phyloP scores from a whole-genome alignment of 176 grass and related monocot genomes.

The Juncus effusus region DNA sequence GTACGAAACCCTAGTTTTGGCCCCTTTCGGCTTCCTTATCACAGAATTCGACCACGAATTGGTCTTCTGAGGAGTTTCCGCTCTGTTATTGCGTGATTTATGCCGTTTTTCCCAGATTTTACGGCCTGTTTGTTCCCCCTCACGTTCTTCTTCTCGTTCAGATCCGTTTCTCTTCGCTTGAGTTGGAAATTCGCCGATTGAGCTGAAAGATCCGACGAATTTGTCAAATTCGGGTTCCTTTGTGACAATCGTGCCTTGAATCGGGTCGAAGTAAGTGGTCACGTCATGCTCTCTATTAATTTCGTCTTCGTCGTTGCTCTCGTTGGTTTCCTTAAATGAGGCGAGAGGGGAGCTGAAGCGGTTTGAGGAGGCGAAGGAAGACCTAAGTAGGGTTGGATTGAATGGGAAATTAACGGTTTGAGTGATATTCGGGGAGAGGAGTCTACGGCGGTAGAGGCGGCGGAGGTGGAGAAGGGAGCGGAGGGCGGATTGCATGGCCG shows the following conservation, averaged over 20 bases:
- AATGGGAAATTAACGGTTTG: not conserved
- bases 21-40: constrained; percentile 24
- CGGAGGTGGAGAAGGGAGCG: constrained; percentile 34
- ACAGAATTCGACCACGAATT: not conserved
- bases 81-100: constrained; percentile 5
- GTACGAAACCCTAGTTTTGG: constrained; percentile 37
- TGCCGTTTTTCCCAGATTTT: constrained; percentile 11
- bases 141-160: constrained; percentile 16
- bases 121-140: not conserved
- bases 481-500: constrained; percentile 30
- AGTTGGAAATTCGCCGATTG: not conserved
- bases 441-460: not conserved
- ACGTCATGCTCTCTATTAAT: constrained; percentile 1
- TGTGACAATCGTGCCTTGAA: constrained; percentile 42
- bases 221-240: not conserved
- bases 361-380: constrained; percentile 32
- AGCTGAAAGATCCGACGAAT: not conserved
- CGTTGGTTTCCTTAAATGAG: not conserved
- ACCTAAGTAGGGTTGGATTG: constrained; percentile 25
- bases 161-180: not conserved
- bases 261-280: constrained; percentile 49
- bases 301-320: not conserved
- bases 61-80: not conserved
- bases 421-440: not conserved
- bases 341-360: constrained; percentile 7